These are phyloP conservation scores for Pyrenophora teres DNA, from an alignment of 2,329 filamentous ascomycete species.

Conservation along the genomic window DNA sequence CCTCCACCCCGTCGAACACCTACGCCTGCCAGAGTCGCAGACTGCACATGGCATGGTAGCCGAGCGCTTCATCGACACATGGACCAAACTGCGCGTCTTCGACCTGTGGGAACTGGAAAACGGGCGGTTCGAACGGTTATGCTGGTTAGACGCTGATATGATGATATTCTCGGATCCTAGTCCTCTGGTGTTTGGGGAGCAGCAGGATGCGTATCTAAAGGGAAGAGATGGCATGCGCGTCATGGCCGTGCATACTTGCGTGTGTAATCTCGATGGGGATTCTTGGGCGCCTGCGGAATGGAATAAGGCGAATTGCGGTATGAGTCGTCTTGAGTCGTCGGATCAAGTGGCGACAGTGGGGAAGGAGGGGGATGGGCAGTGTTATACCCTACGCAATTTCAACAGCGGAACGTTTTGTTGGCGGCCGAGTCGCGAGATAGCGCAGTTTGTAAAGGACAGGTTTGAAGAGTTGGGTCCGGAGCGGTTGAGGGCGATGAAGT, in stretches of 20 bases:
- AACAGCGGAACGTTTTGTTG: conserved; percentile 61
- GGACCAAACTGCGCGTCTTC: conserved; percentile 62
- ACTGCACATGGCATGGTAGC: conserved; percentile 51
- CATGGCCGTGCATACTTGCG: conserved; percentile 57
- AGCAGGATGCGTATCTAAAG: conserved; percentile 41
- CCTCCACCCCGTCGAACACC: conserved; percentile 47
- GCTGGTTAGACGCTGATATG: conserved; percentile 61
- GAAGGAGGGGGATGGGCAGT: conserved; percentile 18
- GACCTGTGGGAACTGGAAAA: conserved; percentile 42
- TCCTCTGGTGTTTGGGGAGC: conserved; percentile 48
- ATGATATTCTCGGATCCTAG: conserved; percentile 51
- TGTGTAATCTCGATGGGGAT: conserved; percentile 58
- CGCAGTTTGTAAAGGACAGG: conserved; percentile 47
- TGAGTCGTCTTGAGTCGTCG: conserved; percentile 47
- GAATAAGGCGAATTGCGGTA: conserved; percentile 56
- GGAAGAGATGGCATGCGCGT: conserved; percentile 42
- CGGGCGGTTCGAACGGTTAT: conserved; percentile 44
- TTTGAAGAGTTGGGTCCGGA: conserved; percentile 47
- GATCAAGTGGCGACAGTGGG: conserved; percentile 40
- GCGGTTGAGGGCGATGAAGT: conserved; percentile 52
- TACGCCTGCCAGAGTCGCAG: conserved; percentile 46
- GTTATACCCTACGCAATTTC: conserved; percentile 52
- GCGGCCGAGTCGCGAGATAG: conserved; percentile 48
- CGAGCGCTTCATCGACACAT: conserved; percentile 59
- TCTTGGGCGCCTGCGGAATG: conserved; percentile 57